Conservation (phyloP, 257 asterid species). For the Petrea volubilis region DNA sequence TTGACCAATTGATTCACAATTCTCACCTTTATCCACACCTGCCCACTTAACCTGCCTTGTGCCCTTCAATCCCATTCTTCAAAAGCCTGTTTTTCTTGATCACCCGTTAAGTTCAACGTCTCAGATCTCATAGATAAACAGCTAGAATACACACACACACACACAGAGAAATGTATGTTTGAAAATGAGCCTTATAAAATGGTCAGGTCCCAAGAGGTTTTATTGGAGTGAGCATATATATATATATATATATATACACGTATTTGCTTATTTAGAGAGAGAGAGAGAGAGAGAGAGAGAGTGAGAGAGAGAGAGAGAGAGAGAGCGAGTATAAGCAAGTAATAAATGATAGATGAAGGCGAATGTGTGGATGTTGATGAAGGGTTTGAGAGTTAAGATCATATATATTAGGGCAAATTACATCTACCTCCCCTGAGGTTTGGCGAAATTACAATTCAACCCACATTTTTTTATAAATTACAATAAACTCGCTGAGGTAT, state of each 20-base stretch:
- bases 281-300: too few species aligned
- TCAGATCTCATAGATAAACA: neutral
- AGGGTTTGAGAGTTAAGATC: neutral
- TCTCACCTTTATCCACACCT: slow-evolving; percentile 21
- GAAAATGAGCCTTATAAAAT: neutral
- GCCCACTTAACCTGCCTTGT: slow-evolving; percentile 34
- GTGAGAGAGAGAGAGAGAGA: too few species aligned
- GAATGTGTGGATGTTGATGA: slow-evolving; percentile 29
- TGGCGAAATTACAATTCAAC: too few species aligned
- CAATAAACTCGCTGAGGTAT: too few species aligned
- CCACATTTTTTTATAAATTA: too few species aligned
- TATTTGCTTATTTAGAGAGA: neutral
- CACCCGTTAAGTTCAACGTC: slow-evolving; percentile 12
- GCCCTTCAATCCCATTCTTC: slow-evolving; percentile 26
- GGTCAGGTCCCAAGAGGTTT: neutral
- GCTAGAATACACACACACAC: neutral
- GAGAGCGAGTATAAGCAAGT: neutral
- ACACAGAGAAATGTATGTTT: neutral
- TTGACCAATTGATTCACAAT: slow-evolving; percentile 26
- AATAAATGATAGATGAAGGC: neutral
- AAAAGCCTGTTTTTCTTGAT: neutral
- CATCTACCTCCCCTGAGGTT: too few species aligned
- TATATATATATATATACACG: too few species aligned
- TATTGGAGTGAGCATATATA: slow-evolving; percentile 2
- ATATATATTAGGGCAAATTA: too few species aligned